phyloP scores from a whole-genome alignment of 371 early-diverging fungal species.

The Rhizomucor miehei region DNA sequence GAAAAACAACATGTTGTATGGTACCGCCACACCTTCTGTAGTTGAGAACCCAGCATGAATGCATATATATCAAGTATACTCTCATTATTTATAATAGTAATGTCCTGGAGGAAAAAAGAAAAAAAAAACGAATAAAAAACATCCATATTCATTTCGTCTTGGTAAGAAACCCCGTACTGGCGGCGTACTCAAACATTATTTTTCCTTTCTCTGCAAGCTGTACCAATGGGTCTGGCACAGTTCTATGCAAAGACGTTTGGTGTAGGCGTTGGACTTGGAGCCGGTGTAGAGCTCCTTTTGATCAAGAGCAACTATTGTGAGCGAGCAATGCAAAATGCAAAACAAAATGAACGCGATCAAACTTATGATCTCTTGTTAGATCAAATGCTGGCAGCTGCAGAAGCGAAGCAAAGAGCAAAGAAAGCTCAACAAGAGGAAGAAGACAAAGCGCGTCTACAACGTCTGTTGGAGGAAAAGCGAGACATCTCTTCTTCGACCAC shows the following conservation, averaged over 20 bases:
- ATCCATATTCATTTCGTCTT: too few relatives aligned
- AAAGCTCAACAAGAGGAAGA: slow-evolving; percentile 35
- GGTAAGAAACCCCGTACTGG: too few relatives aligned
- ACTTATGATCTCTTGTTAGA: slow-evolving; percentile 20
- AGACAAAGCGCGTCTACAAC: slow-evolving; percentile 29
- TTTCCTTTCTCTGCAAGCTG: too few relatives aligned
- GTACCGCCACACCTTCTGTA: too few relatives aligned
- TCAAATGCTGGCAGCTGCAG: slow-evolving; percentile 49
- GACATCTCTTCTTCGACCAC: too few relatives aligned
- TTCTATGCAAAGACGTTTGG: slow-evolving; percentile 46
- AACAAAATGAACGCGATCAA: too few relatives aligned
- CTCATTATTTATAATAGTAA: too few relatives aligned
- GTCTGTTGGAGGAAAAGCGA: slow-evolving; percentile 8
- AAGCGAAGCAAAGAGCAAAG: slow-evolving; percentile 39
- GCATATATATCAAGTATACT: background rate
- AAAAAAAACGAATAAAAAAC: too few relatives aligned
- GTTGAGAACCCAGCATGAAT: too few relatives aligned
- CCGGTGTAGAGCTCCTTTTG: slow-evolving; percentile 36
- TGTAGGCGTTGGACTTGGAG: slow-evolving; percentile 31
- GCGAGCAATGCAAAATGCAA: slow-evolving; percentile 7
- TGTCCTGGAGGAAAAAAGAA: too few relatives aligned
- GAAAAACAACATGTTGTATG: too few relatives aligned
- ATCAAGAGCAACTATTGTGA: slow-evolving; percentile 50
- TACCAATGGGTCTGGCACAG: slow-evolving; percentile 13
- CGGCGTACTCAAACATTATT: too few relatives aligned